Base-by-base conservation (phyloP, 176 grass and related monocot species). In the Eragrostis nindensis region DNA sequence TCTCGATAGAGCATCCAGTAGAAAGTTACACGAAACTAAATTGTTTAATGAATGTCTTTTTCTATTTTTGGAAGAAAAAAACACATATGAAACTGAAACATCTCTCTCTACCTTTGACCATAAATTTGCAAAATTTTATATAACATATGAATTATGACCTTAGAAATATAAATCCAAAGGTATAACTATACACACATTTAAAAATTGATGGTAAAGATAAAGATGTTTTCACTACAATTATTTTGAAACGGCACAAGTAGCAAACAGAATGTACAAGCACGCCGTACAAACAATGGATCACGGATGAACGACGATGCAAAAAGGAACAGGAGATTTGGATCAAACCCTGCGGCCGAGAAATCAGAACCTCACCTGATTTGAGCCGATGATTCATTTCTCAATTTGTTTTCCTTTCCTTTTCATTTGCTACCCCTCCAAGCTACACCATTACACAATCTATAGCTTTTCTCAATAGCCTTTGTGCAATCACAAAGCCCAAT, bases 401-500 rank as follows among this genome's bases (percentile, higher is more conserved):
- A 36, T 43, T 43, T 41, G 24, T 9, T 57, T 22, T 13, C 22
- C 10, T 3, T 21, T 19, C 21, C 19, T 29, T 59, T 39, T 3
- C 29, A 29, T 48, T 70, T 53, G 21, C 8, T 49, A 44, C 49
- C 21, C 36, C 40, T 9, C n/a, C 19, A 32, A 60, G 57, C 75
- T 74, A 52, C 52, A 88, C 25, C 61, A 30, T 21, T 84, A 75
- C 57, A 85, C 22, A 18, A 50, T 74, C 74, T 79, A 79, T 68
- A 29, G 29, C 42, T 72, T 81, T 71, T 72, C 66, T 71, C 15
- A 40, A 60, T 71, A 71, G 77, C 72, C 66, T 66, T 36, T 66
- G 72, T 48, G 78, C 77, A 89, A 72, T 81, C 71, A 81, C 46
- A 41, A 67, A 71, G 87, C 57, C 71, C 82, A 81, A 22, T 59